Conservation (phyloP, 495 filamentous ascomycete species). For the Aspergillus heteromorphus region DNA sequence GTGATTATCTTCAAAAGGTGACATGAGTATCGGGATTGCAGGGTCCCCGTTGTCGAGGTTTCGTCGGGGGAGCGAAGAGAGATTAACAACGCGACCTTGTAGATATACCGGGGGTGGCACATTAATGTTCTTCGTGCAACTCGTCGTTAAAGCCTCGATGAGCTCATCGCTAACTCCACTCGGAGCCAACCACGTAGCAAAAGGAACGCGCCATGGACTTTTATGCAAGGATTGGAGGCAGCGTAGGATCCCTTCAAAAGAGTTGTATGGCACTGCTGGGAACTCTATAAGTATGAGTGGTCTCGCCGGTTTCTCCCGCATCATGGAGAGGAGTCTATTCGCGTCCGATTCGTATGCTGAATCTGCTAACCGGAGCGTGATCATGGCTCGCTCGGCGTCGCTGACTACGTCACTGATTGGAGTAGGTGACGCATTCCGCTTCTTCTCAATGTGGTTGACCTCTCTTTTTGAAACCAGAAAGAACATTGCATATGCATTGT, state of each 20-base stretch:
- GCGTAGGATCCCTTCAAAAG: conserved; percentile 53
- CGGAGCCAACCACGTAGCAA: conserved; percentile 4
- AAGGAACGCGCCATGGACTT: conserved; percentile 17
- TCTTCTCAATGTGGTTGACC: background rate
- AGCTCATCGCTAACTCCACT: background rate
- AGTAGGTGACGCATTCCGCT: background rate
- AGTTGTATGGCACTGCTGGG: conserved; percentile 53
- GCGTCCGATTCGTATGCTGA: background rate
- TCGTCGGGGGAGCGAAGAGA: background rate
- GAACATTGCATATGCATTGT: conserved; percentile 3
- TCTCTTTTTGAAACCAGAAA: conserved; percentile 3
- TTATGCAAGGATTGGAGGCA: conserved; percentile 49
- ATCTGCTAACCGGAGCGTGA: conserved; percentile 1
- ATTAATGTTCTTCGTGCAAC: background rate
- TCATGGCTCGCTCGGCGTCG: conserved; percentile 2
- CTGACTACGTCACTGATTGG: conserved; percentile 2
- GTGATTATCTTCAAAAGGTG: background rate
- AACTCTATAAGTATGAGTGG: conserved; percentile 53
- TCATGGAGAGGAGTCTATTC: background rate
- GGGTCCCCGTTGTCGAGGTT: background rate
- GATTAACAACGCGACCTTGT: background rate
- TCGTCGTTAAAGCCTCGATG: too few species aligned
- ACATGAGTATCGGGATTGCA: background rate
- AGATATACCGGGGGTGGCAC: background rate
- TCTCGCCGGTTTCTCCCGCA: background rate